Base-by-base conservation (phyloP, 495 filamentous ascomycete genomes). In the Hyphodiscus hymeniophilus region DNA sequence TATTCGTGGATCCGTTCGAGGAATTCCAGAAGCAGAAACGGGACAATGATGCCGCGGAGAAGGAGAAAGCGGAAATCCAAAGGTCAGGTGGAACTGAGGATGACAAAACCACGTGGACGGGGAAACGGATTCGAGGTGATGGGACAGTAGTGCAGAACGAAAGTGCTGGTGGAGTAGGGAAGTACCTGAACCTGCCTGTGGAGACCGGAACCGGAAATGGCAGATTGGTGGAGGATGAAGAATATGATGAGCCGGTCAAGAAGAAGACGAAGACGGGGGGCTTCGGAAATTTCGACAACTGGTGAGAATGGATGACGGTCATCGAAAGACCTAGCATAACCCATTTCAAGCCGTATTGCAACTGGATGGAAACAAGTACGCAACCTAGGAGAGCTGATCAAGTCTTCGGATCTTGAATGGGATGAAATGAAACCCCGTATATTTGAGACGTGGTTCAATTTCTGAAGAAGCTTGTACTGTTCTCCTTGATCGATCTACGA, bases 1-100 rank as follows among this genome's bases (percentile, higher is more conserved):
- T 99, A 5, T 90, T 94, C 53, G 77, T 97, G 2, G 92, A 99
- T 64, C 90, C 90, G 1, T 99, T 99, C 63, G 88, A 94, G 56
- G 92, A 95, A 64, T 97, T 91, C 60, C 55, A 77, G 55, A 83
- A 80, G 60, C 73, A 85, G 56, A 74, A 81, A 53, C 59, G 54
- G 24, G 68, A 78, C 47, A 64, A 63, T 40, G 75, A 80, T 16
- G 63, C 60, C 23, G 60, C 62, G 28, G 74, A 71, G 26, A 70
- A 76, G 47, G 65, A 68, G 36, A 73, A 73, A 44, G 75, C 73
- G 42, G 71, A 63, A 65, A 72, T 71, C 51, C 58, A 60, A 59
- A 70, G 63, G 55, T 63, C 46, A 45, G 71, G 67, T 50, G 72
- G 80, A 1, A 81, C 76, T 3, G 87, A 84, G 42, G 89, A 96